Percentiles rank a stretch among this genome's conserved stretches.
These are phyloP conservation scores for Sporothrix protearum DNA, from an alignment of 2,329 filamentous ascomycete species.

Conservation along the genomic window DNA sequence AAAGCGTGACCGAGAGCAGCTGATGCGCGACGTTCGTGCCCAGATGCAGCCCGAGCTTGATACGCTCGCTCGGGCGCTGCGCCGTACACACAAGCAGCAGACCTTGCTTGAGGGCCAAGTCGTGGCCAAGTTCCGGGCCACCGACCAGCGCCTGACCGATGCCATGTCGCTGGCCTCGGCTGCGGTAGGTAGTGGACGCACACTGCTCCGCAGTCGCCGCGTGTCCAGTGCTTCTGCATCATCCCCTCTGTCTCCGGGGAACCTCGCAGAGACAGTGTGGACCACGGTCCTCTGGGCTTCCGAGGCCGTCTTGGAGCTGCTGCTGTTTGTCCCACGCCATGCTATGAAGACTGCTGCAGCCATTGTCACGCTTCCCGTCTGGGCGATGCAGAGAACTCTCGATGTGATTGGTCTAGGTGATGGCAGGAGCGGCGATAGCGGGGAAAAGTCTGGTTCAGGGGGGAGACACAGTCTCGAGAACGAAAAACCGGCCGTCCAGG, in stretches of 20 bases:
- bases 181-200: slow-evolving; percentile 58
- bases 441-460: not conserved
- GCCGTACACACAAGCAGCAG: slow-evolving; percentile 86
- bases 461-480: not conserved
- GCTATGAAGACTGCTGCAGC: not conserved
- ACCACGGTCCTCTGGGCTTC: not conserved
- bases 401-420: not conserved
- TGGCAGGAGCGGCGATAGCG: not conserved
- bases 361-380: not conserved
- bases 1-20: slow-evolving; percentile 27
- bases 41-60: slow-evolving; percentile 78
- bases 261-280: slow-evolving; percentile 35
- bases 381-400: not conserved
- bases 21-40: slow-evolving; percentile 59
- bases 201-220: slow-evolving; percentile 32
- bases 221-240: slow-evolving; percentile 31
- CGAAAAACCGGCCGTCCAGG: not conserved
- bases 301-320: not conserved
- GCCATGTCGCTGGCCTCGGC: slow-evolving; percentile 71
- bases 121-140: slow-evolving; percentile 67
- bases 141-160: slow-evolving; percentile 71
- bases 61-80: slow-evolving; percentile 79
- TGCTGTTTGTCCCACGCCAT: slow-evolving; percentile 25
- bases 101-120: slow-evolving; percentile 71
- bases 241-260: slow-evolving; percentile 32